Conservation (phyloP, 164 flowering plant genomes). For the Chloranthus sessilifolius region DNA sequence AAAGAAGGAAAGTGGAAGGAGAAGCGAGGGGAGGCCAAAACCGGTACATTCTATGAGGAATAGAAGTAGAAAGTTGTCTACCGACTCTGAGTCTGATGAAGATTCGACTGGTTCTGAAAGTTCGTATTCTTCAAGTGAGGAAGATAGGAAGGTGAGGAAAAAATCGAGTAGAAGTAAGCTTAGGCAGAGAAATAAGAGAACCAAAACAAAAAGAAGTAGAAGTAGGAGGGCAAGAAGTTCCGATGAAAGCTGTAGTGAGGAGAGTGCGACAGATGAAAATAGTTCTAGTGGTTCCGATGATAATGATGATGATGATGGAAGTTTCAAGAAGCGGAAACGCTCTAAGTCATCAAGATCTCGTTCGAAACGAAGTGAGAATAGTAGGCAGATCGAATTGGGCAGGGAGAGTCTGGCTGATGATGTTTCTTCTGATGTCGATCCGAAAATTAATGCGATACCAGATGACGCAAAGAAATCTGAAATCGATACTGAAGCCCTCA, state of each 20-base stretch:
- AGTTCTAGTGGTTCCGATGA: constrained; percentile 23
- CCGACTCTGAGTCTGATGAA: constrained; percentile 29
- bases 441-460: background rate
- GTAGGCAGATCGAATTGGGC: constrained; percentile 24
- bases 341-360: constrained; percentile 16
- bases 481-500: constrained; percentile 35
- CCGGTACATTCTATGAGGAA: constrained; percentile 28
- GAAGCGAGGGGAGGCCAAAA: constrained; percentile 22
- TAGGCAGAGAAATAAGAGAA: constrained; percentile 24
- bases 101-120: constrained; percentile 26
- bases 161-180: constrained; percentile 14
- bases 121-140: constrained; percentile 14
- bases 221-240: constrained; percentile 26
- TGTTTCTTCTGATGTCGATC: background rate
- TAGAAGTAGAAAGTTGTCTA: constrained; percentile 23
- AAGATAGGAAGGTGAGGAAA: constrained; percentile 13
- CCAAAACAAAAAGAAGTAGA: constrained; percentile 25
- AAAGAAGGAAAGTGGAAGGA: constrained; percentile 8
- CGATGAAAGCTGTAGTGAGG: constrained; percentile 35
- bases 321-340: constrained; percentile 15
- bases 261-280: constrained; percentile 29
- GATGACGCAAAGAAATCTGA: constrained; percentile 32
- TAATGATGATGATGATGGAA: constrained; percentile 17
- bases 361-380: constrained; percentile 29
- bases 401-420: constrained; percentile 18